Evolutionary conservation across 2,329 filamentous ascomycete genomes (phyloP).

Genomic region (Helotiales sp.): DNA sequence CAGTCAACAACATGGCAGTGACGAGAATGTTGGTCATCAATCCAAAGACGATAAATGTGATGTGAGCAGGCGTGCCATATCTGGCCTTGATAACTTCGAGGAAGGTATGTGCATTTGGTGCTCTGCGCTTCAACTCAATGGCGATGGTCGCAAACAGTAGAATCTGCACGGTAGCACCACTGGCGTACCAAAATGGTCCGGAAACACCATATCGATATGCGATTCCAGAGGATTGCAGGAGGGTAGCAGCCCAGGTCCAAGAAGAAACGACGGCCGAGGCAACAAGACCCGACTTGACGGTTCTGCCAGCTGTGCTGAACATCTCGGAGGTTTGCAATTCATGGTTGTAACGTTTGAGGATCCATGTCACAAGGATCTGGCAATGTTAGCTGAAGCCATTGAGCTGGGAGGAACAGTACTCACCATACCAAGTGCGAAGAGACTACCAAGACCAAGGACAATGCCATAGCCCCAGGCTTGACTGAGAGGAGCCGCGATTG

Average conservation of each 20-base stretch:
- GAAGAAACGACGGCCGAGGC: conserved; percentile 88
- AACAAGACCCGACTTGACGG: conserved; percentile 85
- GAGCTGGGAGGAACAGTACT: conserved; percentile 7
- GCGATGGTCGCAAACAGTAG: conserved; percentile 87
- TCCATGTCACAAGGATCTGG: conserved; percentile 37
- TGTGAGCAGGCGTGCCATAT: conserved; percentile 72
- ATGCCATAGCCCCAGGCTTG: conserved; percentile 62
- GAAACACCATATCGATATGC: conserved; percentile 76
- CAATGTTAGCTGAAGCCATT: not conserved
- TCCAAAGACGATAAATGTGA: conserved; percentile 80
- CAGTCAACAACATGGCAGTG: conserved; percentile 84
- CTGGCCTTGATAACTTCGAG: conserved; percentile 80
- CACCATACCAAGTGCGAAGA: conserved; percentile 66
- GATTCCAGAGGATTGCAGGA: conserved; percentile 77
- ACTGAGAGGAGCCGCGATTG: conserved; percentile 34
- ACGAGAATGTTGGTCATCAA: conserved; percentile 85
- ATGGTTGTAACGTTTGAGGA: conserved; percentile 57
- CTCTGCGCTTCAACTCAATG: conserved; percentile 83
- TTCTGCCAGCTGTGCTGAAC: conserved; percentile 86
- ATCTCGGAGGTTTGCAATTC: conserved; percentile 90
- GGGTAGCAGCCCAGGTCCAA: conserved; percentile 90
- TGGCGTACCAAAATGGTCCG: conserved; percentile 66
- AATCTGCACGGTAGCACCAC: conserved; percentile 81
- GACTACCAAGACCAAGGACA: conserved; percentile 58
- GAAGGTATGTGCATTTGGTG: conserved; percentile 84